These are phyloP conservation scores for Rhizophagus sp. DNA, from an alignment of 192 early-diverging fungal species.

Conservation along the genomic window DNA sequence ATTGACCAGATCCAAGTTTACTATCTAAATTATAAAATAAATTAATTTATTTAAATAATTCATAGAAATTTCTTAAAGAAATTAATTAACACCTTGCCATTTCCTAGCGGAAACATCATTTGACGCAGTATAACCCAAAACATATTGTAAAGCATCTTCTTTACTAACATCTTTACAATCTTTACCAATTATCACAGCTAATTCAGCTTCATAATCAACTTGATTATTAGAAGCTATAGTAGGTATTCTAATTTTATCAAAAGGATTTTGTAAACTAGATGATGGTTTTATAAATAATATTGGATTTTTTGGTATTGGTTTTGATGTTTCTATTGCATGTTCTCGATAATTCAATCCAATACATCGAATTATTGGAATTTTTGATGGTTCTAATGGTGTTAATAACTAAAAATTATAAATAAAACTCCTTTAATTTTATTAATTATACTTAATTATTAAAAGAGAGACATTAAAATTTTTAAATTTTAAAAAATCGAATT, in stretches of 20 bases:
- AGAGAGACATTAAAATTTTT: background rate
- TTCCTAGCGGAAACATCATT: slow-evolving; percentile 64
- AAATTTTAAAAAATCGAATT: background rate
- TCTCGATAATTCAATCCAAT: slow-evolving; percentile 63
- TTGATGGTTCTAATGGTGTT: slow-evolving; percentile 39
- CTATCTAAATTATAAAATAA: background rate
- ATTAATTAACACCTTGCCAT: slow-evolving; percentile 46
- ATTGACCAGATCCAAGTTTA: slow-evolving; percentile 49
- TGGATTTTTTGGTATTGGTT: slow-evolving; percentile 47
- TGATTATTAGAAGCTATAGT: slow-evolving; percentile 50
- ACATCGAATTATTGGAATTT: slow-evolving; percentile 48
- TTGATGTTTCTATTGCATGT: slow-evolving; percentile 58
- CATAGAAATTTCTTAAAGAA: too few species aligned
- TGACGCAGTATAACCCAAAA: slow-evolving; percentile 56
- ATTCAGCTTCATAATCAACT: slow-evolving; percentile 63
- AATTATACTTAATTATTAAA: background rate
- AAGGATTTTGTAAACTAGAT: slow-evolving; percentile 44
- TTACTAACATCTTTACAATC: slow-evolving; percentile 51
- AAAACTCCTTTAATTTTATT: background rate
- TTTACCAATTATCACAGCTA: slow-evolving; percentile 63
- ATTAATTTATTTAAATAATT: background rate
- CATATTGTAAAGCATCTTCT: slow-evolving; percentile 51
- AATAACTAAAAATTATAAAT: slow-evolving; percentile 39
- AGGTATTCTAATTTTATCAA: slow-evolving; percentile 50
- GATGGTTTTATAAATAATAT: slow-evolving; percentile 63